Base-by-base conservation (phyloP, 106 monocot genomes). In the Phalaenopsis aphrodite region DNA sequence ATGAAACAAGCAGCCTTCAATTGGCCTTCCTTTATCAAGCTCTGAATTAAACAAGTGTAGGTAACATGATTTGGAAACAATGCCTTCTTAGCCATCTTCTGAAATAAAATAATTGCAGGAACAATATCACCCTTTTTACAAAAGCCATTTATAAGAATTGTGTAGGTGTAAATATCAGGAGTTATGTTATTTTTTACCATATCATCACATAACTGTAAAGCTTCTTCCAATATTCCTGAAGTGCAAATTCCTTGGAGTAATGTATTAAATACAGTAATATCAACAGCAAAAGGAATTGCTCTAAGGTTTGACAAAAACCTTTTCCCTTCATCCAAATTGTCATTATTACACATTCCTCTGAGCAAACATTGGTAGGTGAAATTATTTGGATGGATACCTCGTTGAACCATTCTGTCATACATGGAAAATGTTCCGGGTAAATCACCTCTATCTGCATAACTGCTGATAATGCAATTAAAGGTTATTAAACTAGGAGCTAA, bases 91-190 rank as follows among this genome's bases (percentile, higher is more conserved):
- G 15, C 64, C 91, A 93, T 88, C 78, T 82, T 88, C 15, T 87
- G 74, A 24, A 90, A 83, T 30, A 93, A 55, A 81, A 79, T 41
- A 71, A 93, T 19, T 55, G 93, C 89, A 69, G 89, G 91, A 85
- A 93, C 69, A 78, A 88, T 55, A 76, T 87, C 87, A 5, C 87
- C 87, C 56, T 83, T 86, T 37, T 72, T 85, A 79, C 93, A 89
- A 52, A 96, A 91, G 19, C 89, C 91, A 80, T 77, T 78, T 14
- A 96, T 81, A 76, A 96, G 83, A 81, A 90, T 91, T 38, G 88
- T 91, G 82, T 87, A 90, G 47, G 91, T 91, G 76, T 89, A 77
- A 77, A 72, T 46, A 81, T 96, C 87, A 72, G 91, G 93, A 41
- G 82, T 37, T 24, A 91, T 75, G 67, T 88, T 86, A 18, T 82